Evolutionary conservation across 192 early-diverging fungal genomes (phyloP).

Genomic region (Rhizophagus sp.): DNA sequence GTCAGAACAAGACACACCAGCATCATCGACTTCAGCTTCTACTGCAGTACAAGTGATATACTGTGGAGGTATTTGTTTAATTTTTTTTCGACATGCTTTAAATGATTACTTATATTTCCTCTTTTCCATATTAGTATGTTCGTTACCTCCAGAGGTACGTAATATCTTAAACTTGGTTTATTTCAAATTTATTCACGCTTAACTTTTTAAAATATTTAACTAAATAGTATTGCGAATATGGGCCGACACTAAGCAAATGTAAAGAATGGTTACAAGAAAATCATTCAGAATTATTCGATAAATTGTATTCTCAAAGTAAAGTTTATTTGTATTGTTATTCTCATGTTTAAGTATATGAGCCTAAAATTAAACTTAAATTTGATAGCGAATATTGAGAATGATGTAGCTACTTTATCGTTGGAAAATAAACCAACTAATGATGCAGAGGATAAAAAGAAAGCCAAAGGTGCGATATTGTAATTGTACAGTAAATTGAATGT

Average conservation of each 20-base stretch:
- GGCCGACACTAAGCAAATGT: conserved; percentile 80
- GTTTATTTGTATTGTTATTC: not conserved
- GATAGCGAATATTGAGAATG: conserved; percentile 34
- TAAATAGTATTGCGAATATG: conserved; percentile 87
- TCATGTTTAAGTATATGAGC: not conserved
- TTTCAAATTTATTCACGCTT: not conserved
- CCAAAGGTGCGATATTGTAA: conserved; percentile 36
- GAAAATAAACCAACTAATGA: conserved; percentile 29
- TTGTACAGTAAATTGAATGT: not conserved
- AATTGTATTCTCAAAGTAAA: conserved; percentile 52
- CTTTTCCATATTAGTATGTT: conserved; percentile 35
- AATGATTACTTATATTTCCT: not conserved
- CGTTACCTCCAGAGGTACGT: conserved; percentile 49
- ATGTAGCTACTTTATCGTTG: conserved; percentile 32
- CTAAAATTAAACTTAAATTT: conserved; percentile 29
- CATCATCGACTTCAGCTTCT: not conserved
- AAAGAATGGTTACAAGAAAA: conserved; percentile 71
- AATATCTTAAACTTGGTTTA: no score
- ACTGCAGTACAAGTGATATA: conserved; percentile 42
- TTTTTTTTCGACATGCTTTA: not conserved
- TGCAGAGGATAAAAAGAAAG: conserved; percentile 48
- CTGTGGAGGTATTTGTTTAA: conserved; percentile 40
- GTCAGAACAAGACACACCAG: not conserved
- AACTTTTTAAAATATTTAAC: not conserved
- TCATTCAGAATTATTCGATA: conserved; percentile 59